Conservation (phyloP, 164 flowering plant genomes). For the Hamamelis virginiana region DNA sequence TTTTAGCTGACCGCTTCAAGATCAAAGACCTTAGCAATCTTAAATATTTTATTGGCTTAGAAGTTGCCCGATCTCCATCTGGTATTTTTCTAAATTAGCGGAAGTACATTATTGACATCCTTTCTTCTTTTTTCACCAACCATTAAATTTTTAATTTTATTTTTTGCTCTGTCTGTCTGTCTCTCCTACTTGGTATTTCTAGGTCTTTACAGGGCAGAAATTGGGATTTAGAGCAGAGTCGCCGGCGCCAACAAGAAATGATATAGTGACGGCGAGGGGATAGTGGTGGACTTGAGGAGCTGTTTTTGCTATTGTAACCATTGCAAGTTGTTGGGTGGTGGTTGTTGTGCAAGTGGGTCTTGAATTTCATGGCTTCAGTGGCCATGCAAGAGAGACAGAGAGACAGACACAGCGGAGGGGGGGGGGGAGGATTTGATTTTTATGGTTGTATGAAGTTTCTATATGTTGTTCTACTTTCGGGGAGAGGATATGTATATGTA, state of each 20-base stretch:
- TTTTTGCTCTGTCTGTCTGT: no score
- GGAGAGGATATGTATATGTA: neutral
- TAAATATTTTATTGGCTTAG: no score
- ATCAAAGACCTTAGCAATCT: no score
- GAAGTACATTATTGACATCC: no score
- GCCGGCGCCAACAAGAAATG: conserved; percentile 28
- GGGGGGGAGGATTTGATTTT: conserved; percentile 1
- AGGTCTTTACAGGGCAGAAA: conserved; percentile 17
- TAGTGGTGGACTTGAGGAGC: conserved; percentile 45
- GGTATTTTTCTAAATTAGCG: no score
- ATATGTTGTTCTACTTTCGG: neutral
- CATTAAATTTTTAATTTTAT: no score
- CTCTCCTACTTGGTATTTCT: no score
- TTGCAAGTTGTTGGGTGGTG: conserved; percentile 10
- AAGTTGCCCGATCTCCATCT: no score
- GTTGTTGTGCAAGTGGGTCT: neutral
- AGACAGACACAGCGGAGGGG: neutral
- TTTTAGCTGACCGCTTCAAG: no score
- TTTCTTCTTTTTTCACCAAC: no score
- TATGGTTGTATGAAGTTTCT: neutral
- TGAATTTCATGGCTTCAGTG: conserved; percentile 25
- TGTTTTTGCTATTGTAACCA: conserved; percentile 27
- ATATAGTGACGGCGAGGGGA: conserved; percentile 38
- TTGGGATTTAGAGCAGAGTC: conserved; percentile 34
- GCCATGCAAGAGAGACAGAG: conserved; percentile 11